Evolutionary conservation across 495 filamentous ascomycete species (phyloP), one percentile per base, ranked within the genome.

Genomic region (Penicillium angulare): DNA sequence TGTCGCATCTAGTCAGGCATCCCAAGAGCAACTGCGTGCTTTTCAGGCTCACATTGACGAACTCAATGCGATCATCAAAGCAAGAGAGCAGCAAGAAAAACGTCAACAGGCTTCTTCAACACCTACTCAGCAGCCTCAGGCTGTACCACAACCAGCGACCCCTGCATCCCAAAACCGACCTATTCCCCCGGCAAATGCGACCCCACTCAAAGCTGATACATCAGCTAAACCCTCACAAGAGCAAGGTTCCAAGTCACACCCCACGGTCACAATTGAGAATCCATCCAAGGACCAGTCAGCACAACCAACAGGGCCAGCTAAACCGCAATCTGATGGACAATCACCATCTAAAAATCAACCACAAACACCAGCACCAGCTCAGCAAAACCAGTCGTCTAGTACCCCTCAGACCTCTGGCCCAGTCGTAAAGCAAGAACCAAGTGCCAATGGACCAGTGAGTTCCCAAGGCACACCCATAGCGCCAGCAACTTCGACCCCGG

Each of bases 21-120:
- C 81, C 2, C 81, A 82, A 43, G 79, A 86, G 26, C 89, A 97
- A 57, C 77, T 99, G 12, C 86, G 86, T 49, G 80, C 84, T 50
- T 99, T 99, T 61, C 95, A 99, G 64, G 75, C 78, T 40, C 92
- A 97, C 46, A 97, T 99, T 52, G 89, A 96, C 60, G 86, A 91
- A 43, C 83, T 99, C 26, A 92, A 89, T 33, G 78, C 72, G 0
- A 79, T 84, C 34, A 74, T 84, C 36, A 73, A 75, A 47, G 65
- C 70, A 9, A 66, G 69, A 59, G 65, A 79, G 38, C 67, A 73
- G 41, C 72, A 69, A 48, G 65, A 71, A 51, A 61, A 63, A 34
- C 59, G 55, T 20, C 65, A 66, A 4, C 59, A 66, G 49, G 24
- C 42, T 41, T 35, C 67, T 50, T 23, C 63, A 50, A 42, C 47